These are phyloP conservation scores for Eragrostis curvula DNA, from an alignment of 176 grass and related monocot species.

Conservation along the genomic window DNA sequence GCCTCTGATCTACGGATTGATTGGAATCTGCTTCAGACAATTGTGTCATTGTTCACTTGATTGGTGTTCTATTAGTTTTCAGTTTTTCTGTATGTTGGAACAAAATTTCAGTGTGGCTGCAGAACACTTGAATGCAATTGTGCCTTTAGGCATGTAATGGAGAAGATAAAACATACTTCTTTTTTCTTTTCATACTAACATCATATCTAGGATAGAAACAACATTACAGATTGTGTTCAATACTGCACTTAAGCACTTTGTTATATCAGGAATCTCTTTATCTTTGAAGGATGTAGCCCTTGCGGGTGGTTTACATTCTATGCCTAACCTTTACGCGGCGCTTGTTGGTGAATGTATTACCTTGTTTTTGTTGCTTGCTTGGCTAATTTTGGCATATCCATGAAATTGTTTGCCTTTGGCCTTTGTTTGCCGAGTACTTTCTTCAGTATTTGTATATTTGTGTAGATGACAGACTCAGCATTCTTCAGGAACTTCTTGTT, in stretches of 20 bases:
- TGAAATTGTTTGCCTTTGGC: background rate
- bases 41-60: background rate
- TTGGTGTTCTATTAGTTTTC: background rate
- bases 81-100: background rate
- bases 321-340: background rate
- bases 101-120: background rate
- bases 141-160: background rate
- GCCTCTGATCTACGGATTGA: background rate
- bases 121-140: background rate
- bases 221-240: background rate
- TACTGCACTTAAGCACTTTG: background rate
- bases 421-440: background rate
- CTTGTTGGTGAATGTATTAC: slow-evolving; percentile 11
- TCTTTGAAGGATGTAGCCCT: background rate
- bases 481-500: background rate
- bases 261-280: background rate
- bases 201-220: background rate
- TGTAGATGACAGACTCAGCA: background rate
- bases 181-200: background rate
- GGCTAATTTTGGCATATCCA: background rate
- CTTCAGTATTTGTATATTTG: background rate
- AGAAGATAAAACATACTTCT: background rate
- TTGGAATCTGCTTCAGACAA: background rate
- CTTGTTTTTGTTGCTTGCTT: background rate
- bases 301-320: background rate